These are phyloP conservation scores for Gonium pectorale DNA, from an alignment of 139 green algal genomes.

Conservation along the genomic window DNA sequence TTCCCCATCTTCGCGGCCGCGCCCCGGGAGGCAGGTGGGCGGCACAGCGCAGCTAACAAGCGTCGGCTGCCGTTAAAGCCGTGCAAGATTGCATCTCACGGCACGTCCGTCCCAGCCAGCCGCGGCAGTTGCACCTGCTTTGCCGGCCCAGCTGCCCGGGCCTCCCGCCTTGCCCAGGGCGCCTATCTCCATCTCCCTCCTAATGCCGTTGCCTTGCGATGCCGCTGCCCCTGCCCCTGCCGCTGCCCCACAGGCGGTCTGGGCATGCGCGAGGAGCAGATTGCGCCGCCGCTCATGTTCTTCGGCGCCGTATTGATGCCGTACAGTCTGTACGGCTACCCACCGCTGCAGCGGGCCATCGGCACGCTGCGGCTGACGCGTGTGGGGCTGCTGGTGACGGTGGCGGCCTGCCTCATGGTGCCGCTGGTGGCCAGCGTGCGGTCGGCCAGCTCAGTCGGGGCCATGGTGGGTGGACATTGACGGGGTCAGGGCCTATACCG, in stretches of 20 bases:
- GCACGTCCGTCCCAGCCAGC: too few species aligned
- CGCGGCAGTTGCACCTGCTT: too few species aligned
- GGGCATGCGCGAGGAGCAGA: constrained; percentile 55
- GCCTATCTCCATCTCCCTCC: too few species aligned
- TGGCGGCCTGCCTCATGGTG: constrained; percentile 54
- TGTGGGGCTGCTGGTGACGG: constrained; percentile 52
- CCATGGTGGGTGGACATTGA: not conserved
- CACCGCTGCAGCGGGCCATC: constrained; percentile 48
- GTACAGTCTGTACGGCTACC: constrained; percentile 62
- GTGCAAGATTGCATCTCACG: too few species aligned
- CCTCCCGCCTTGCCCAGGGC: too few species aligned
- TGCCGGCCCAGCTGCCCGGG: too few species aligned
- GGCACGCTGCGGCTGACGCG: constrained; percentile 56
- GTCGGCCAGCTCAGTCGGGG: not conserved
- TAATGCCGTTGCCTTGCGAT: too few species aligned
- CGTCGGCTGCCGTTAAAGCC: too few species aligned
- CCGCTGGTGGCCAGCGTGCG: constrained; percentile 46
- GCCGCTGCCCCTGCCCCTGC: too few species aligned
- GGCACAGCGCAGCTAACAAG: too few species aligned
- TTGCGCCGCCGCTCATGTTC: constrained; percentile 71
- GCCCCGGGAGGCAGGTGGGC: constrained; percentile 48
- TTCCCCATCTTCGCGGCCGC: constrained; percentile 77
- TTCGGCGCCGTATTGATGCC: constrained; percentile 65
- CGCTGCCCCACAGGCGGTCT: constrained; percentile 57
- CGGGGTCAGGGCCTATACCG: too few species aligned